Evolutionary conservation across 139 green algal genomes (phyloP).

Genomic region (Gonium pectorale): DNA sequence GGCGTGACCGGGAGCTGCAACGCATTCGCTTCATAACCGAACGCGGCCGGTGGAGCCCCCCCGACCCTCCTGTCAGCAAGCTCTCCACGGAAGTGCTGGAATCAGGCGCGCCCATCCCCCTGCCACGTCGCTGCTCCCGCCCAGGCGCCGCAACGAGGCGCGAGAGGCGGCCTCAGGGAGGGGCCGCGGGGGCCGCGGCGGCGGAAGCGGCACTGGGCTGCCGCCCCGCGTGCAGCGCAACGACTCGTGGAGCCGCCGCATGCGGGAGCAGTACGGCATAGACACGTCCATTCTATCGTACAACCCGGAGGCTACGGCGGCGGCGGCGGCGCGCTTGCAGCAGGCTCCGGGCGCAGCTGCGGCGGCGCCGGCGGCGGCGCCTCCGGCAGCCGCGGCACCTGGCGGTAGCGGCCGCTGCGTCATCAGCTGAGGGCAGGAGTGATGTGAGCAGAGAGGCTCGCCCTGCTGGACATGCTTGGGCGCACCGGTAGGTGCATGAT

Average conservation of each 20-base stretch:
- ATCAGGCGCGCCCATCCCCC: neutral
- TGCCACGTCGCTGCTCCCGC: neutral
- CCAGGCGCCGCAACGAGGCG: neutral
- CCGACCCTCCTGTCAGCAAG: neutral
- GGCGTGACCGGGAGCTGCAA: no score
- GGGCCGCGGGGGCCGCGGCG: neutral
- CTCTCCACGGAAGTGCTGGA: neutral
- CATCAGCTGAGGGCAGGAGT: slow-evolving; percentile 20
- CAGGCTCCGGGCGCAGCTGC: no score
- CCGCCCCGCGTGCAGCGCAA: slow-evolving; percentile 6
- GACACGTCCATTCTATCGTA: slow-evolving; percentile 36
- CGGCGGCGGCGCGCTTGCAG: no score
- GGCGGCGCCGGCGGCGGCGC: no score
- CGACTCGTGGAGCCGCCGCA: slow-evolving; percentile 36
- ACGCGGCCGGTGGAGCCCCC: neutral
- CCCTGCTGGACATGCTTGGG: no score
- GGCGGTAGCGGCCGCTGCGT: neutral
- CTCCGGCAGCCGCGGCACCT: neutral
- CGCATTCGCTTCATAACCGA: no score
- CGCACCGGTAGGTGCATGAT: no score
- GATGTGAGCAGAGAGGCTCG: no score
- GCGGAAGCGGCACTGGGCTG: slow-evolving; percentile 5
- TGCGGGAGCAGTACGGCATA: slow-evolving; percentile 43
- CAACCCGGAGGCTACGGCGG: neutral
- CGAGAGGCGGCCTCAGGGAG: neutral